Conservation (phyloP, 208 protist species). For the Herpetomonas muscarum region DNA sequence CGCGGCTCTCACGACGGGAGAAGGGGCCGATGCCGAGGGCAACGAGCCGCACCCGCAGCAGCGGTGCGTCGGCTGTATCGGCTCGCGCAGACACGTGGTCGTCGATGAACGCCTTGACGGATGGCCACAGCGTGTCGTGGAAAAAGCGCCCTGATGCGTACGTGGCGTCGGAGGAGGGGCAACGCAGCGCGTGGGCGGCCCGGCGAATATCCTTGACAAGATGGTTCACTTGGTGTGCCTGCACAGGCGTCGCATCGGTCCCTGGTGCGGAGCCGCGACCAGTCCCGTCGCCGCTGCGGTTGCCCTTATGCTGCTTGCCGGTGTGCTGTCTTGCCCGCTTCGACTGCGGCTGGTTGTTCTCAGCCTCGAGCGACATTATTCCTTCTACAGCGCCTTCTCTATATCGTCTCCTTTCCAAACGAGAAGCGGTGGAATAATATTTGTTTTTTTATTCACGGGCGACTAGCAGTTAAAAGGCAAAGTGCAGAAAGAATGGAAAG, state of each 20-base stretch:
- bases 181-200: not conserved
- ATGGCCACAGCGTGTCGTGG: conserved; percentile 9
- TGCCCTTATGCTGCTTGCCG: not conserved
- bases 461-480: not conserved
- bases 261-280: not conserved
- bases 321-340: not conserved
- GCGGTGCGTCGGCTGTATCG: not conserved
- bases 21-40: conserved; percentile 57
- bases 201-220: conserved; percentile 20
- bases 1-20: conserved; percentile 21
- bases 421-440: too few species aligned
- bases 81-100: too few species aligned
- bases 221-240: conserved; percentile 3
- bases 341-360: not conserved
- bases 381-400: too few species aligned
- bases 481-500: not conserved
- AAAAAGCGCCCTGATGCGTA: conserved; percentile 5
- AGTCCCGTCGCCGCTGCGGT: not conserved
- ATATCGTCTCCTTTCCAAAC: too few species aligned
- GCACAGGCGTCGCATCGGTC: not conserved
- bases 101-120: conserved; percentile 12
- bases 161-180: not conserved
- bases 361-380: not conserved
- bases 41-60: conserved; percentile 20
- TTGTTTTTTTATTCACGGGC: too few species aligned